Percentiles rank a stretch among this genome's conserved stretches.
These are phyloP conservation scores for Pseudogymnoascus sp. DNA, from an alignment of 2,329 filamentous ascomycete genomes.

Conservation along the genomic window DNA sequence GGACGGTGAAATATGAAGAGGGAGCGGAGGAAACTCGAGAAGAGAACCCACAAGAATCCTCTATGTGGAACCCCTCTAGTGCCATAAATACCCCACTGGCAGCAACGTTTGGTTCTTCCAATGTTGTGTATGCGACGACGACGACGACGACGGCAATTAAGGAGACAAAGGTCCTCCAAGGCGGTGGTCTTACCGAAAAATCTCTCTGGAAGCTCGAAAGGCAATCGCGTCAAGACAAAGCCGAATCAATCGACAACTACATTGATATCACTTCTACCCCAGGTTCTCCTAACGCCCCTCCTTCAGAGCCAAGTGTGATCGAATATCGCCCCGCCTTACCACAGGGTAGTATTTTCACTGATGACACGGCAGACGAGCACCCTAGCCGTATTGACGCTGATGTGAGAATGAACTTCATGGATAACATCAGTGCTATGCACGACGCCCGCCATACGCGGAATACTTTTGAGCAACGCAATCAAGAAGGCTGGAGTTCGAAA, in stretches of 20 bases:
- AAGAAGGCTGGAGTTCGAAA: not conserved
- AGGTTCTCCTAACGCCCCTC: not conserved
- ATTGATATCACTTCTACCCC: not conserved
- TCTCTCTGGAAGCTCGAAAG: not conserved
- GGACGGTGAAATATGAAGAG: not conserved
- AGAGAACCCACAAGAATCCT: not conserved
- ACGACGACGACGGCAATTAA: not conserved
- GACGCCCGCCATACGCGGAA: not conserved
- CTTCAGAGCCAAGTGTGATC: not conserved
- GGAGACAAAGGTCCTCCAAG: not conserved
- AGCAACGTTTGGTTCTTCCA: not conserved
- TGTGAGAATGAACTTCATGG: not conserved
- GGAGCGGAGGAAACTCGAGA: not conserved
- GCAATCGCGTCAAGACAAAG: not conserved
- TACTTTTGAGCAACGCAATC: not conserved
- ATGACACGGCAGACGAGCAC: too few species aligned
- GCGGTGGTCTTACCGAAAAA: not conserved
- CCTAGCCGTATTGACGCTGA: not conserved
- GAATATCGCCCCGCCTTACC: not conserved
- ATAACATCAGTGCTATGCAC: not conserved
- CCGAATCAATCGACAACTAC: not conserved
- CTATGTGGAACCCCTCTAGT: not conserved
- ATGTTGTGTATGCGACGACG: not conserved
- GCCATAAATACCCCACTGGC: not conserved
- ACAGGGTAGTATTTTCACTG: not conserved